Evolutionary conservation across 768 basidiomycete genomes (phyloP), one percentile per base, ranked within the genome.

Genomic region (Rossbeevera mucosa): DNA sequence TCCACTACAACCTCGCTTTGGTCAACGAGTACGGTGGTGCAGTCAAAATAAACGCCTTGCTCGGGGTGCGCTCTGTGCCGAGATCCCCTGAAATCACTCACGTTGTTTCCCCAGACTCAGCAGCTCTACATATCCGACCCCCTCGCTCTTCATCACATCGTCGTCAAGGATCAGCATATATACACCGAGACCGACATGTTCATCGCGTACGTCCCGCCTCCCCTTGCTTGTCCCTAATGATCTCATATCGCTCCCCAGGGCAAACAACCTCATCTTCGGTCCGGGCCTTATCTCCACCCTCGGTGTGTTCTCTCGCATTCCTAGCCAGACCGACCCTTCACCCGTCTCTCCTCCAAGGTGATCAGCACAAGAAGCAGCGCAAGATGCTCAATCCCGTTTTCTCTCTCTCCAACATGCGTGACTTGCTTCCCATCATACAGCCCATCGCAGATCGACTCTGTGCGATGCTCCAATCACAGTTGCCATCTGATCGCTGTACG

Each of bases 101-200:
- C 18, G 13, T 22, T 18, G 2, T 40, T 40, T 3, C 30, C 43
- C 60, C 47, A 60, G 63, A 59, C 45, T 22, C 53, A 63, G 12
- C 64, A 69, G 11, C 63, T 75, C 28, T 74, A 68, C 51, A 53
- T 74, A 30, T 68, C 65, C 7, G 74, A 74, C 33, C 74, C 71
- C 5, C 64, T 66, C 24, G 71, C 74, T 9, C 50, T 75, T 5
- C 63, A 73, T 52, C 63, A 72, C 47, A 66, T 74, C 25, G 46
- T 72, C 9, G 64, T 75, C 47, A 74, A 72, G 48, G 72, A 69
- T 44, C 64, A 65, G 26, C 56, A 69, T 44, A 49, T 72, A 26
- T 72, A 67, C 41, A 74, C 74, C 46, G 73, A 74, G 49, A 68
- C 69, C 0, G 62, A 65, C 45, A 64, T 65, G 55, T 73, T 71